These are phyloP conservation scores for Sporothrix schenckii DNA, from an alignment of 2,329 filamentous ascomycete species.

Conservation along the genomic window DNA sequence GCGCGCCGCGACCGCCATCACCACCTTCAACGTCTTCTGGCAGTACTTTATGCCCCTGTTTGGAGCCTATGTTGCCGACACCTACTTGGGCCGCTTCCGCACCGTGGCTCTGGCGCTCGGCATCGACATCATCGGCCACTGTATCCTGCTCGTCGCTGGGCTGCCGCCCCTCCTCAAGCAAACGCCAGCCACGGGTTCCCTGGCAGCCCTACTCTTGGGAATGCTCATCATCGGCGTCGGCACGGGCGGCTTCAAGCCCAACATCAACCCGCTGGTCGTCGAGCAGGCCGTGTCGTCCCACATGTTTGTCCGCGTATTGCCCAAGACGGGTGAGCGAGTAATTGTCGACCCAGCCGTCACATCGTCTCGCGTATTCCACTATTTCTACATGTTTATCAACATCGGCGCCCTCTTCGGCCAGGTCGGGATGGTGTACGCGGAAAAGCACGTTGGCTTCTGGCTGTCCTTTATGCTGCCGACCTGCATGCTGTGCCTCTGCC, in stretches of 20 bases:
- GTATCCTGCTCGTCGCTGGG: slow-evolving; percentile 12
- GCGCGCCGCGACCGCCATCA: slow-evolving; percentile 40
- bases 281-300: slow-evolving; percentile 65
- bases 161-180: not conserved
- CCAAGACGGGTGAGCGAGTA: slow-evolving; percentile 60
- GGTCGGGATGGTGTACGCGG: slow-evolving; percentile 63
- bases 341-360: slow-evolving; percentile 68
- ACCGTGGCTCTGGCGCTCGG: slow-evolving; percentile 67
- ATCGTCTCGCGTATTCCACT: slow-evolving; percentile 65
- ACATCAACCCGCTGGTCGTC: slow-evolving; percentile 68
- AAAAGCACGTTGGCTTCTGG: slow-evolving; percentile 68
- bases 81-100: slow-evolving; percentile 67
- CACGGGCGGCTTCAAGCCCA: slow-evolving; percentile 73
- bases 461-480: slow-evolving; percentile 63
- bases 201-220: slow-evolving; percentile 67
- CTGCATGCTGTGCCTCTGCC: slow-evolving; percentile 58
- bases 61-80: slow-evolving; percentile 55
- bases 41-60: slow-evolving; percentile 62
- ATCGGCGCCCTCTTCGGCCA: slow-evolving; percentile 59
- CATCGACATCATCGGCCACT: slow-evolving; percentile 56
- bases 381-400: slow-evolving; percentile 68
- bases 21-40: slow-evolving; percentile 58
- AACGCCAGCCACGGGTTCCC: slow-evolving; percentile 45
- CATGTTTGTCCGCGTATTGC: slow-evolving; percentile 55
- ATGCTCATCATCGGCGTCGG: slow-evolving; percentile 58